Evolutionary conservation across 2,329 filamentous ascomycete genomes (phyloP), one percentile per base, ranked within the genome.

Genomic region (Sphaerulina vaccinii): DNA sequence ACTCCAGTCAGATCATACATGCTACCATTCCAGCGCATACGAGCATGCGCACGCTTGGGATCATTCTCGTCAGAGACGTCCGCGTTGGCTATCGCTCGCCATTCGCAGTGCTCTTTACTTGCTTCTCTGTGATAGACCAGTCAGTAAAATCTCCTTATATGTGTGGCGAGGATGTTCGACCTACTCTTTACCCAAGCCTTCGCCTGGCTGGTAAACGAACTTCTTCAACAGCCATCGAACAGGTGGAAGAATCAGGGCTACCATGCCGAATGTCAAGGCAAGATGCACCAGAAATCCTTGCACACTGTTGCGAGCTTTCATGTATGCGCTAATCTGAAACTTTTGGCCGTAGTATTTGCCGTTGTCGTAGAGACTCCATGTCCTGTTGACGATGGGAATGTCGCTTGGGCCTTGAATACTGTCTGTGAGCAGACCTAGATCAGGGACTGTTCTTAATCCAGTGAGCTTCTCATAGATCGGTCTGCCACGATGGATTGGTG

Each of bases 1-100:
- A 84, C 64, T 0, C 79, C 87, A 3, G 86, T 90, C 45, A 88
- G 70, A n/a, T 73, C 71, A 67, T 91, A 92, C 65, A 83, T 75
- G 60, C 80, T 79, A 2, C 86, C 85, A 3, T 76, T 69, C 58
- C 76, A 83, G 59, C 75, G 73, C 35, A 82, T 77, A 46, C 76
- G 77, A 46, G 76, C 79, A 43, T 76, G 78, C 0, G 81, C 84
- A 61, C 78, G 74, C 69, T 82, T 72, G 15, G 71, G 68, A 18
- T 68, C 70, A 50, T 65, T 68, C 45, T 67, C 63, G 62, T 77
- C 72, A 2, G 65, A 67, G 54, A 48, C 70, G 59, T 87, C 84
- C 0, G 85, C 82, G n/a, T 73, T 75, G 1, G 80, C 87, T 16
- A 88, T 73, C 3, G 78, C 85, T 10, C 81, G 77, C 63, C 82